Conservation (phyloP, 257 asterid species). For the Ocimum tenuiflorum region DNA sequence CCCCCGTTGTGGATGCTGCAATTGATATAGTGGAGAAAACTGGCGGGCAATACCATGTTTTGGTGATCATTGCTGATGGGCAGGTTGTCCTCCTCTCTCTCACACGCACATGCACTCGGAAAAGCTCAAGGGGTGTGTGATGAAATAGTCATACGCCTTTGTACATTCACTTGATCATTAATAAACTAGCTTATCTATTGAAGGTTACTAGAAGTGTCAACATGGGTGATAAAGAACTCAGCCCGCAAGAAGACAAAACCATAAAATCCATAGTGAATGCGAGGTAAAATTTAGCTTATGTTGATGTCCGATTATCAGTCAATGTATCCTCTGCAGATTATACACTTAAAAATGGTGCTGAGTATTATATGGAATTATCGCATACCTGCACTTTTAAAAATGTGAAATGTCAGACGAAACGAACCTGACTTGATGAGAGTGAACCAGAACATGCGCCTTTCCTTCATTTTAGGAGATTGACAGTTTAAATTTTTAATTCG, state of each 20-base stretch:
- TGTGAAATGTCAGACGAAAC: background rate
- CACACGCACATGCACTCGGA: background rate
- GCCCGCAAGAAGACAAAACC: conserved; percentile 66
- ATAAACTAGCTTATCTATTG: conserved; percentile 22
- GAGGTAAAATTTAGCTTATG: conserved; percentile 32
- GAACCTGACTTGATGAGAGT: background rate
- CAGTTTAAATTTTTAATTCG: background rate
- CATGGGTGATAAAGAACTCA: conserved; percentile 42
- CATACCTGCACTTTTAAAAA: conserved; percentile 1
- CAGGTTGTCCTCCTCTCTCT: conserved; percentile 41
- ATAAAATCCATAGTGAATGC: conserved; percentile 64
- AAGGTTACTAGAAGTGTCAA: conserved; percentile 70
- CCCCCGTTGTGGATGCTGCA: conserved; percentile 82
- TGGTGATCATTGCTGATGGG: conserved; percentile 86
- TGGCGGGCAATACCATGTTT: conserved; percentile 79
- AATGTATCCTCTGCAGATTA: conserved; percentile 9
- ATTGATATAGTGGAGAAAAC: conserved; percentile 73
- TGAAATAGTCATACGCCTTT: conserved; percentile 11
- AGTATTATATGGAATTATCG: background rate
- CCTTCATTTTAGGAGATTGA: background rate
- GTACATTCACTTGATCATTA: conserved; percentile 4
- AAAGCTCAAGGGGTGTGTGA: background rate
- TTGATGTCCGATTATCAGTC: background rate
- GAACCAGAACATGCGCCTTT: background rate
- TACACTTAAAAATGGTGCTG: background rate